Base-by-base conservation (phyloP, 2,329 filamentous ascomycete species). In the Alternaria gansuensis region DNA sequence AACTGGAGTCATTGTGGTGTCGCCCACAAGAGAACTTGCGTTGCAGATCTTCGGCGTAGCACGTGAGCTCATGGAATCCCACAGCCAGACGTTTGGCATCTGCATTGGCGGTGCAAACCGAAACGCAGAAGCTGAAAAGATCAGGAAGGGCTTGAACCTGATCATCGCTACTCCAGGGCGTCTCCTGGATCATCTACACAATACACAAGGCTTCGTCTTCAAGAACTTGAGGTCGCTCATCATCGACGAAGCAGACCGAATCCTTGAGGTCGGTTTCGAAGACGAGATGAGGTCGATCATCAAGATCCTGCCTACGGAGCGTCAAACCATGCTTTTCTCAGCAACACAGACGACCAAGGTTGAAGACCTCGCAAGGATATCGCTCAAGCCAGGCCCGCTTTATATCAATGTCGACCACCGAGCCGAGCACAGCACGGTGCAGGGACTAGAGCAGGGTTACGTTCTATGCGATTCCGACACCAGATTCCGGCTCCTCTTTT, bases 341-440 rank as follows among this genome's bases (percentile, higher is more conserved):
- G 95, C 95, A 13, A 99, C 95, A 4, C 95, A 98, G 79, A 99
- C 95, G 3, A 98, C 94, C 55, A 98, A 99, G 81, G 95, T 99
- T 67, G 94, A 98, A 80, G 95, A 99, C 78, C 84, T 99, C 54
- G 95, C 95, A 1, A 86, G 95, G 64, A 96, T 99, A 75, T 99
- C 95, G 4, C 84, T 99, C 46, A 88, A 93, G 34, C 90, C 92
- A 0, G 93, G 94, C 2, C 95, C 95, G 2, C 82, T 99, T 11
- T 98, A 97, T 80, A 95, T 99, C 84, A 97, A 98, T 75, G 95
- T 99, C 58, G 94, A 98, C 75, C 87, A 96, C 77, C 83, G 89
- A 72, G 91, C 96, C 80, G 88, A 96, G 78, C 91, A 92, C 80
- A 93, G 90, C 73, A 99, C 95, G 0, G 95, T 97, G 10, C 92